Evolutionary conservation across 352 stramenopile species (phyloP).

Genomic region (Phytophthora europaea): DNA sequence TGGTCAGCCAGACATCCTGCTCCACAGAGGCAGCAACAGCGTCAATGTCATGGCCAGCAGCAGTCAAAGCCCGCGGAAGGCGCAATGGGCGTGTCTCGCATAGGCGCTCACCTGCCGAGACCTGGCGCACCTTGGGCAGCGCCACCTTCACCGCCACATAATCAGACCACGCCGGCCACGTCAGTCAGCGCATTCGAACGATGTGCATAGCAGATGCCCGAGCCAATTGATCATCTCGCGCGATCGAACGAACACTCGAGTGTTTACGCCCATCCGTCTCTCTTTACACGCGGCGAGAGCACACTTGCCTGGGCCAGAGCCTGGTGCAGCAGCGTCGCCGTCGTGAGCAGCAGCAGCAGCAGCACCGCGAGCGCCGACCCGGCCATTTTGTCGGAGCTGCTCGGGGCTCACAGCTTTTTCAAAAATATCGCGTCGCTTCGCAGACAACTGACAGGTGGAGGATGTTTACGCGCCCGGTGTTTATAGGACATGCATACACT

Average conservation of each 20-base stretch:
- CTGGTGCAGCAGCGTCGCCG: conserved; percentile 10
- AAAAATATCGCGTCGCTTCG: conserved; percentile 22
- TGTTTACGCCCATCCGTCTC: conserved; percentile 25
- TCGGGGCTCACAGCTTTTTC: not conserved
- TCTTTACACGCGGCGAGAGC: not conserved
- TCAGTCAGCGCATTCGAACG: conserved; percentile 22
- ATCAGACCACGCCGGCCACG: conserved; percentile 20
- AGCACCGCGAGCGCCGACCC: not conserved
- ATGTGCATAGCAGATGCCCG: conserved; percentile 23
- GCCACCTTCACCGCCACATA: conserved; percentile 32
- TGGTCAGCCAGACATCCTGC: conserved; percentile 59
- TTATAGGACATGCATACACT: not conserved
- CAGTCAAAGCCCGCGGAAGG: not conserved
- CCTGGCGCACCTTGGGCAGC: conserved; percentile 28
- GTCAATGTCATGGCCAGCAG: not conserved
- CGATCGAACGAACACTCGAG: conserved; percentile 23
- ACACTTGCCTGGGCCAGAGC: conserved; percentile 25
- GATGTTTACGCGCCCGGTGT: conserved; percentile 15
- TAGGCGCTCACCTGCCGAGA: conserved; percentile 29
- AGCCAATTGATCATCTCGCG: not conserved
- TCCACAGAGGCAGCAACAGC: not conserved
- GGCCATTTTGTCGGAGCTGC: conserved; percentile 4
- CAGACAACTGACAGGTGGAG: conserved; percentile 23
- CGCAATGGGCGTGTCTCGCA: conserved; percentile 17
- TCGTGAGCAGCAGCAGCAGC: conserved; percentile 2